phyloP scores from a whole-genome alignment of 2,329 filamentous ascomycete genomes.

The Scleromitrula shiraiana region DNA sequence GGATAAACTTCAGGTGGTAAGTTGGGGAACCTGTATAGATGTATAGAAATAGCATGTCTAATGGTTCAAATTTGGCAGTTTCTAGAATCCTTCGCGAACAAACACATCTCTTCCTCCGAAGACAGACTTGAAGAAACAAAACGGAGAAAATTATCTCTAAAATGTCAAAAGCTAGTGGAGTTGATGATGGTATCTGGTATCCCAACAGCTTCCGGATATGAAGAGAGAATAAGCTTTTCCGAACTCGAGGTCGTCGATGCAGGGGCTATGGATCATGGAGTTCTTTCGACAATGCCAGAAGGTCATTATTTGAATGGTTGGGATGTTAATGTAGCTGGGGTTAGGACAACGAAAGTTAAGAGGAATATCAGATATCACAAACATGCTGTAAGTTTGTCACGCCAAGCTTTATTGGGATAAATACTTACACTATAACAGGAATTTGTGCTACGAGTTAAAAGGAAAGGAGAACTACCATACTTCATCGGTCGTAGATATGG shows the following conservation, averaged over 20 bases:
- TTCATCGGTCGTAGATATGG: constrained; percentile 83
- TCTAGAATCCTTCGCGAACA: constrained; percentile 92
- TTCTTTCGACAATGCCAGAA: constrained; percentile 80
- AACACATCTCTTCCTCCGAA: constrained; percentile 94
- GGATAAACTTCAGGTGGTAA: constrained; percentile 86
- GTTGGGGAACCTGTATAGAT: constrained; percentile 31
- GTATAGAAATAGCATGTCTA: not conserved
- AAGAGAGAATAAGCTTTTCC: constrained; percentile 92
- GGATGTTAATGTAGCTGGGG: constrained; percentile 92
- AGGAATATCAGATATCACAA: constrained; percentile 83
- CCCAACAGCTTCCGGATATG: constrained; percentile 90
- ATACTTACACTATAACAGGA: constrained; percentile 45
- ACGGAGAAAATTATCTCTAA: constrained; percentile 80
- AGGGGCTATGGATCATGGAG: constrained; percentile 81
- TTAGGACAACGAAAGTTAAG: constrained; percentile 72
- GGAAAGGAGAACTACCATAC: constrained; percentile 63
- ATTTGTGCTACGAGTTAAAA: constrained; percentile 82
- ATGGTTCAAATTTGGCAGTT: constrained; percentile 49
- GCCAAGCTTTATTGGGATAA: not conserved
- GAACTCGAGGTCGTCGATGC: constrained; percentile 96
- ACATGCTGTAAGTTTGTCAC: constrained; percentile 62
- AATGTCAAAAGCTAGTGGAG: constrained; percentile 93
- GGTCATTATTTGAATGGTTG: constrained; percentile 91
- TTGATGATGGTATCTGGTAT: constrained; percentile 99
- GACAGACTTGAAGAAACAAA: constrained; percentile 96